These are phyloP conservation scores for Aspergillus quadricinctus DNA, from an alignment of 2,329 filamentous ascomycete species.

Conservation along the genomic window DNA sequence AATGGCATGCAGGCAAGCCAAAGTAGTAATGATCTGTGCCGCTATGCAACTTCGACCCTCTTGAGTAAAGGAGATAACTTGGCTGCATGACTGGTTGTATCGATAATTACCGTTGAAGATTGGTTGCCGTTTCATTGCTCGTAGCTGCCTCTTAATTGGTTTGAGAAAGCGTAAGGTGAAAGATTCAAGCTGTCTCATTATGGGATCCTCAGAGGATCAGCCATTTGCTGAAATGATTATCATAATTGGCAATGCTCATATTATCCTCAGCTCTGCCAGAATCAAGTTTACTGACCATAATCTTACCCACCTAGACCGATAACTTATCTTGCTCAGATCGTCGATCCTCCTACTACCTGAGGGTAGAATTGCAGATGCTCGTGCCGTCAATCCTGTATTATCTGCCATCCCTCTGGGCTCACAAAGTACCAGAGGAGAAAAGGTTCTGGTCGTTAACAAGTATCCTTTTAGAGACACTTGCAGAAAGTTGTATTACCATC, in stretches of 20 bases:
- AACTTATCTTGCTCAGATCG: background rate
- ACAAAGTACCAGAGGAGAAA: background rate
- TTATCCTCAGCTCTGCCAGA: background rate
- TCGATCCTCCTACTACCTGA: background rate
- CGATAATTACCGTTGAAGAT: background rate
- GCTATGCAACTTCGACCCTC: background rate
- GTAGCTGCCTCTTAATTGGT: background rate
- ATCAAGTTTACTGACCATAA: background rate
- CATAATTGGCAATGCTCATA: background rate
- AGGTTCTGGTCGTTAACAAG: background rate
- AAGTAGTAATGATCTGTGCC: background rate
- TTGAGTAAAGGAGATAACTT: background rate
- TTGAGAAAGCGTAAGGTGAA: background rate
- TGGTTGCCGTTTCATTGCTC: background rate
- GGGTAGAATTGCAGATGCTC: background rate
- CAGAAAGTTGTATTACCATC: conserved; percentile 16
- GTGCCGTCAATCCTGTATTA: background rate
- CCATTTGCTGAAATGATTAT: background rate
- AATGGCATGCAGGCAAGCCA: background rate
- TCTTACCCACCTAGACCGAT: background rate
- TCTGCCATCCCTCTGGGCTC: background rate
- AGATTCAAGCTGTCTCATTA: background rate
- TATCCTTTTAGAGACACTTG: conserved; percentile 17
- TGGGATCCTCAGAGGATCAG: background rate
- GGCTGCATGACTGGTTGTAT: background rate